Evolutionary conservation across 2,329 filamentous ascomycete genomes (phyloP).

Genomic region (Aureobasidium sp.): DNA sequence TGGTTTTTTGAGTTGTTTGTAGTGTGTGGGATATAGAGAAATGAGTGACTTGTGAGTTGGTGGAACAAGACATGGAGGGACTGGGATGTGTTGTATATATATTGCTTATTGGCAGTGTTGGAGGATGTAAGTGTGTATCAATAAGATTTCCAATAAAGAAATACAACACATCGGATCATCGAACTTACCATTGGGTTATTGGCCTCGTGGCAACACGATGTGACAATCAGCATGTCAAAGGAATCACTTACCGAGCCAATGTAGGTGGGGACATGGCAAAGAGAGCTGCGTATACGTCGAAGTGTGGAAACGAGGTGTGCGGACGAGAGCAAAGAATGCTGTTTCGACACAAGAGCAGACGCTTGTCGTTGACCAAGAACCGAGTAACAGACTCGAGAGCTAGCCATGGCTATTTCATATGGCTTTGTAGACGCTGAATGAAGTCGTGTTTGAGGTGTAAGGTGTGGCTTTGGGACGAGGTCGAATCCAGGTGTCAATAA

Average conservation of each 20-base stretch:
- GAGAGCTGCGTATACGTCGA: background rate
- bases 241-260: background rate
- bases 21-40: conserved; percentile 11
- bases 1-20: conserved; percentile 31
- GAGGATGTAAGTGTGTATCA: conserved; percentile 13
- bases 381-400: background rate
- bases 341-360: background rate
- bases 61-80: conserved; percentile 15
- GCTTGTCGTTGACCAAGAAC: conserved; percentile 2
- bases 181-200: background rate
- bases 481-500: conserved; percentile 17
- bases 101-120: background rate
- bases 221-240: conserved; percentile 3
- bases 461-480: background rate
- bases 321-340: background rate
- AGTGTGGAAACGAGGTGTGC: background rate
- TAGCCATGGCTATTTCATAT: background rate
- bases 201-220: background rate
- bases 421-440: conserved; percentile 1
- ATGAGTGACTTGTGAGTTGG: conserved; percentile 22
- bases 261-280: background rate
- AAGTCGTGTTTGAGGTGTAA: background rate
- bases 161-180: conserved; percentile 1
- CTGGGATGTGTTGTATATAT: background rate
- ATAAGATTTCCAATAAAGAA: conserved; percentile 12